Evolutionary conservation across 2,329 filamentous ascomycete species (phyloP).

Genomic region (Colletotrichum limetticola): DNA sequence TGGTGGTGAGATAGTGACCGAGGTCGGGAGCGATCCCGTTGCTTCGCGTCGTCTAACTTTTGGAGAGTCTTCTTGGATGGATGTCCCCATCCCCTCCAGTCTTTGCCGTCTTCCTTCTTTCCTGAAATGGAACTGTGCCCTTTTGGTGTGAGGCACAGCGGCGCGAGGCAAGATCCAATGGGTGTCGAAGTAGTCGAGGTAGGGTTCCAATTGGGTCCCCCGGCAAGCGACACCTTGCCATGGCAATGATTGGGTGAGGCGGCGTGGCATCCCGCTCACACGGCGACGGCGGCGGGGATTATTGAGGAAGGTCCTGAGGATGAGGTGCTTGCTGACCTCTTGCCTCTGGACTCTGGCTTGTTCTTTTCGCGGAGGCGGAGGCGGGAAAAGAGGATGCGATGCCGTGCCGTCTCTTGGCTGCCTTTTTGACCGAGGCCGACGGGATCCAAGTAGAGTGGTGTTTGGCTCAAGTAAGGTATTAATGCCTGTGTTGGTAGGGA

Average conservation of each 20-base stretch:
- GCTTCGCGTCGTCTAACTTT: neutral
- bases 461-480: neutral
- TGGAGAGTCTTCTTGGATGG: neutral
- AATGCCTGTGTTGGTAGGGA: too few relatives aligned
- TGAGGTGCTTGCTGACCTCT: neutral
- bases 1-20: too few relatives aligned
- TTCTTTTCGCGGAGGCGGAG: neutral
- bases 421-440: slow-evolving; percentile 1
- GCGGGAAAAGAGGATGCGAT: neutral
- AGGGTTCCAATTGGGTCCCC: slow-evolving; percentile 1
- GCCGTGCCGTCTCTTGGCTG: slow-evolving; percentile 5
- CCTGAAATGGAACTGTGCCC: slow-evolving; percentile 10
- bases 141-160: neutral
- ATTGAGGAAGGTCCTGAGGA: slow-evolving; percentile 2
- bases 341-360: neutral
- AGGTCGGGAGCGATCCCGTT: neutral
- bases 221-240: neutral
- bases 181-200: slow-evolving; percentile 1
- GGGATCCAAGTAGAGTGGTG: neutral
- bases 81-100: neutral
- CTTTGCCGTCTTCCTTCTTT: slow-evolving; percentile 1
- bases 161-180: neutral
- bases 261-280: neutral
- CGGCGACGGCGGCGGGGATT: neutral
- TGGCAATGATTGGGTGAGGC: neutral